Evolutionary conservation across 2,329 filamentous ascomycete species (phyloP).

Genomic region (Colletotrichum sp.): DNA sequence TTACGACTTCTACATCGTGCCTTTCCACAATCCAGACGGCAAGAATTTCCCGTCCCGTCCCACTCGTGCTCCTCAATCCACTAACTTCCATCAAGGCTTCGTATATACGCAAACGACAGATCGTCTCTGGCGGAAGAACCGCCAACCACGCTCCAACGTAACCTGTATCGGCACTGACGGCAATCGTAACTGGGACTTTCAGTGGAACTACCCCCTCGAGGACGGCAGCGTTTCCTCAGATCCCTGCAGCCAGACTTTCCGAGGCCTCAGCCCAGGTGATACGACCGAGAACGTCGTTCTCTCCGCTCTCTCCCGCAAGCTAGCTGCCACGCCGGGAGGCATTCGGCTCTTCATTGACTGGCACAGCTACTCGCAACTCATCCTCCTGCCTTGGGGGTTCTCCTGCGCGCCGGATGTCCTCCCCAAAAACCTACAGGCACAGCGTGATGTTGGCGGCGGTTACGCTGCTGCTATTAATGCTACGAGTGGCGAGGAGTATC

Average conservation of each 20-base stretch:
- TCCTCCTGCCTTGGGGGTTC: conserved; percentile 62
- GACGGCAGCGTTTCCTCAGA: conserved; percentile 46
- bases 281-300: conserved; percentile 54
- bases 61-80: background rate
- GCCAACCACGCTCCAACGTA: conserved; percentile 42
- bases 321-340: conserved; percentile 45
- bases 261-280: conserved; percentile 43
- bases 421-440: conserved; percentile 26
- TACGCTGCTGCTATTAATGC: conserved; percentile 46
- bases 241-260: conserved; percentile 51
- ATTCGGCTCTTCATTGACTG: conserved; percentile 64
- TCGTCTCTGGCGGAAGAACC: conserved; percentile 60
- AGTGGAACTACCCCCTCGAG: conserved; percentile 38
- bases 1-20: conserved; percentile 64
- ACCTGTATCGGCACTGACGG: conserved; percentile 55
- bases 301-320: conserved; percentile 47
- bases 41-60: conserved; percentile 9
- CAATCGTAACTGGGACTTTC: conserved; percentile 57
- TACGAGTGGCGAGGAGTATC: conserved; percentile 21
- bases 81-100: conserved; percentile 41
- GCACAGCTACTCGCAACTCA: conserved; percentile 61
- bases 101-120: conserved; percentile 54
- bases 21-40: conserved; percentile 59
- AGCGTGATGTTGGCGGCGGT: conserved; percentile 33
- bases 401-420: conserved; percentile 41